Base-by-base conservation (phyloP, 192 early-diverging fungal genomes). In the Dissophora ornata region DNA sequence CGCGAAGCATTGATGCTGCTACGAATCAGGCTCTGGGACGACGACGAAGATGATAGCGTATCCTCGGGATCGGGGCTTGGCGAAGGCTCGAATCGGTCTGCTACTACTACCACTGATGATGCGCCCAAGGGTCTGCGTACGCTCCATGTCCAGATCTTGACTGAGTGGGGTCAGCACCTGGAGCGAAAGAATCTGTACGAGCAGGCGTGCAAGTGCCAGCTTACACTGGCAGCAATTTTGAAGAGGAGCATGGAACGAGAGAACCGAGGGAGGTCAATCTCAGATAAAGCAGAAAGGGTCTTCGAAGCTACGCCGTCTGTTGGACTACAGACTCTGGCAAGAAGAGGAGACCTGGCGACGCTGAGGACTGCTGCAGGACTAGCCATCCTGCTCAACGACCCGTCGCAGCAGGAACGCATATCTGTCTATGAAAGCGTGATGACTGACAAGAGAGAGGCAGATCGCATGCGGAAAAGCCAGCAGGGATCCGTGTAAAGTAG, bases 1-100 rank as follows among this genome's bases (percentile, higher is more conserved):
- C 64, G 85, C 40, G 83, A 80, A 44, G 60, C 69, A 4, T 30
- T 81, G 22, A 70, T 62, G 59, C 30, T 77, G 18, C 58, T 77
- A 18, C 73, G 73, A 3, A 77, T 77, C 36, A 28, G 73, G 6
- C 26, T 56, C 8, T 67, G 58, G 73, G 64, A 67, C 18, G 51
- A 67, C 4, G 52, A 63, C 26, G 51, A 55, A 1, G 50, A 47
- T 2, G 33, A 62, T 41, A 38, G 44, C 4, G 36, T n/a, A n/a
- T n/a, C n/a, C n/a, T n/a, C n/a, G n/a, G n/a, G n/a, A n/a, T n/a
- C n/a, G n/a, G n/a, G n/a, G n/a, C n/a, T n/a, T n/a, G n/a, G n/a
- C n/a, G n/a, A n/a, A n/a, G n/a, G n/a, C n/a, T n/a, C n/a, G n/a
- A n/a, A n/a, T n/a, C n/a, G n/a, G n/a, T n/a, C n/a, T n/a, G n/a